phyloP scores from a whole-genome alignment of 2,329 filamentous ascomycete species.

The Neospermospora avenae region DNA sequence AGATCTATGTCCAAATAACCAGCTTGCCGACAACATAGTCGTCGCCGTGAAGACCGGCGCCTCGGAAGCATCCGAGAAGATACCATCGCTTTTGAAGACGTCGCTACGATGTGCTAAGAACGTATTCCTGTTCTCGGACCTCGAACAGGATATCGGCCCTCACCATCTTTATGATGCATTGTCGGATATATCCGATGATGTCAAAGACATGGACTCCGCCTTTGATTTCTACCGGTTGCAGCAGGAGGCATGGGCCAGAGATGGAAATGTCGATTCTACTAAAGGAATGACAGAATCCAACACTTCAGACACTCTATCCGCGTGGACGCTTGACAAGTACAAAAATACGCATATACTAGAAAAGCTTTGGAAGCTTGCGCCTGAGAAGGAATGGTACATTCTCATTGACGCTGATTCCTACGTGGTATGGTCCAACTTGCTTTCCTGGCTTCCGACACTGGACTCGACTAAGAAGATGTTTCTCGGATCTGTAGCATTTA shows the following conservation, averaged over 20 bases:
- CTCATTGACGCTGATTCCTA: slow-evolving; percentile 59
- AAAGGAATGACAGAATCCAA: slow-evolving; percentile 21
- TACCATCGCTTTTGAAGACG: slow-evolving; percentile 53
- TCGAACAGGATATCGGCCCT: slow-evolving; percentile 46
- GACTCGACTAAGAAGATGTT: slow-evolving; percentile 41
- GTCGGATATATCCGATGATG: not conserved
- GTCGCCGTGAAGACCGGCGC: slow-evolving; percentile 56
- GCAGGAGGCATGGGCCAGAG: slow-evolving; percentile 42
- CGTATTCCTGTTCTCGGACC: slow-evolving; percentile 55
- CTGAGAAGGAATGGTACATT: slow-evolving; percentile 55
- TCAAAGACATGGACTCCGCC: not conserved
- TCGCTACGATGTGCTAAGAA: slow-evolving; percentile 46
- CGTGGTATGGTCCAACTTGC: slow-evolving; percentile 50
- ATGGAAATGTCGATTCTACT: slow-evolving; percentile 42
- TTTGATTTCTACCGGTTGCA: slow-evolving; percentile 45
- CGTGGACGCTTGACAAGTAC: slow-evolving; percentile 58
- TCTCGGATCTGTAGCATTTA: slow-evolving; percentile 48
- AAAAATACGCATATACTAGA: slow-evolving; percentile 60
- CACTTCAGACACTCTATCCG: slow-evolving; percentile 36
- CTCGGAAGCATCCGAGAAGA: slow-evolving; percentile 48
- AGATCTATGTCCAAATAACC: not conserved
- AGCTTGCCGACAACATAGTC: slow-evolving; percentile 5
- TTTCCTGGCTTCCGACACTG: slow-evolving; percentile 27
- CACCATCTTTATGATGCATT: slow-evolving; percentile 45
- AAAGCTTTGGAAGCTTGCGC: slow-evolving; percentile 49